Conservation (phyloP, 202 grass and related monocot species). For the Dendrocalamus latiflorus region DNA sequence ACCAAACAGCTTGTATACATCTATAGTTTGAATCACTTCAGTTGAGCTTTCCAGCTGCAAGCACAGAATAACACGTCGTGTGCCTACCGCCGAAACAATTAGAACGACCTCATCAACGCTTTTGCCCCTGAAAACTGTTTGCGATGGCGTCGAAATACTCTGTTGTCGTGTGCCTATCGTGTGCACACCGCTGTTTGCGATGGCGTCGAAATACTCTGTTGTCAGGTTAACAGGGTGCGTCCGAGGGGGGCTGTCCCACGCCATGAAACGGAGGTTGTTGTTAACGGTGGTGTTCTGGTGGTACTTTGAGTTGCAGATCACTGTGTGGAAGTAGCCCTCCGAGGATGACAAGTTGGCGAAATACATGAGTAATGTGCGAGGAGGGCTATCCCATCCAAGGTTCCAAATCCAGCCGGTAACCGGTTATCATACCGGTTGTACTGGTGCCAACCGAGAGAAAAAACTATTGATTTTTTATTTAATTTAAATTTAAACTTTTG, state of each 20-base stretch:
- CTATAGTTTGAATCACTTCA: not conserved
- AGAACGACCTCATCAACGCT: slow-evolving; percentile 9
- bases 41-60: too few species aligned
- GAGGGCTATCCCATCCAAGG: slow-evolving; percentile 32
- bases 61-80: not conserved
- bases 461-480: too few species aligned
- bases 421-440: too few species aligned
- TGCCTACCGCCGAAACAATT: not conserved
- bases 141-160: slow-evolving; percentile 57
- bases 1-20: not conserved
- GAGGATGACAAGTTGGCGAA: slow-evolving; percentile 73
- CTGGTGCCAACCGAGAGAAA: too few species aligned
- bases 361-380: slow-evolving; percentile 79
- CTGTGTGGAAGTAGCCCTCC: slow-evolving; percentile 80
- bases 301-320: slow-evolving; percentile 81
- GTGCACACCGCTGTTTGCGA: slow-evolving; percentile 51
- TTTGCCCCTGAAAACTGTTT: slow-evolving; percentile 21
- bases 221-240: slow-evolving; percentile 53
- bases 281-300: slow-evolving; percentile 79
- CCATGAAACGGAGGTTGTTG: slow-evolving; percentile 69
- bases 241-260: slow-evolving; percentile 69
- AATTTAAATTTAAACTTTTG: too few species aligned
- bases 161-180: too few species aligned
- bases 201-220: slow-evolving; percentile 45
- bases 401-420: too few species aligned